phyloP scores from a whole-genome alignment of 805 yeast genomes.

The Yarrowia sp. region DNA sequence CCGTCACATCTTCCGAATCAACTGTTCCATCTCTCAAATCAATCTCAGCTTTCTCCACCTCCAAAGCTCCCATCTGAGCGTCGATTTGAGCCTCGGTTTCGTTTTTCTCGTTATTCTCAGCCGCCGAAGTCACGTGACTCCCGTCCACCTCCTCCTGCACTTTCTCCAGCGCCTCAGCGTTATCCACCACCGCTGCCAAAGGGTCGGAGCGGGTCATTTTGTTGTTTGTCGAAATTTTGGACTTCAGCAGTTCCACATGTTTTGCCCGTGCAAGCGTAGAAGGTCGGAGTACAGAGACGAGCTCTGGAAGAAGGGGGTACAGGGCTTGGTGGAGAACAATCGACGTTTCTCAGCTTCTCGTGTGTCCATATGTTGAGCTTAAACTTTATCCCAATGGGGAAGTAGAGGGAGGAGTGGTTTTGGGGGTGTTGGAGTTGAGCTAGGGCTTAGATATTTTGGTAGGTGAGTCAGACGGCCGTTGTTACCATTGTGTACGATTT shows the following conservation, averaged over 20 bases:
- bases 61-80: neutral
- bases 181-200: neutral
- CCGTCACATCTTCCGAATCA: neutral
- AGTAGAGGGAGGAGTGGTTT: no score
- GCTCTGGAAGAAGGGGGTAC: neutral
- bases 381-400: neutral
- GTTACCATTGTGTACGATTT: no score
- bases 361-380: constrained; percentile 9
- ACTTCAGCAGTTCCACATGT: neutral
- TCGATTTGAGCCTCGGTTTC: neutral
- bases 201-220: neutral
- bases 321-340: neutral
- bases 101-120: neutral
- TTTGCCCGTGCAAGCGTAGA: neutral
- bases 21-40: neutral
- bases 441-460: no score
- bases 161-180: neutral
- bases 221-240: neutral
- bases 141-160: neutral
- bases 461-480: no score
- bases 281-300: no score
- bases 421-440: neutral
- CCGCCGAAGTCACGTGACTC: neutral
- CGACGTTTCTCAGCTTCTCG: neutral
- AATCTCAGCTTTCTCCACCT: constrained; percentile 3